Conservation (phyloP, 1,284 basidiomycete species). For the Jaminaea rosea region DNA sequence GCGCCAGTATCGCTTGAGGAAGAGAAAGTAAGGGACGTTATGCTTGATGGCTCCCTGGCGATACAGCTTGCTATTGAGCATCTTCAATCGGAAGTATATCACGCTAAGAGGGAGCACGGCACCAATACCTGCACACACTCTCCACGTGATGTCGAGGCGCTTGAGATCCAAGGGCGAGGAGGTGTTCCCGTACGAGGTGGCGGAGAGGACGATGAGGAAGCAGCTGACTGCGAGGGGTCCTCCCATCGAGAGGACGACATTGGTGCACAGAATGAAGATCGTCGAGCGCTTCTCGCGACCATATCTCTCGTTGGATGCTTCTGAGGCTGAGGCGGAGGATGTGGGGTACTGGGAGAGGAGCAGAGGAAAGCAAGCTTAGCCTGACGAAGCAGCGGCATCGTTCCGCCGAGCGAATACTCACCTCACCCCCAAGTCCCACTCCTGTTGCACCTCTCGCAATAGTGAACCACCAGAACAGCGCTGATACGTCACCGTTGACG, state of each 20-base stretch:
- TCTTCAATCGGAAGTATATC: conserved; percentile 57
- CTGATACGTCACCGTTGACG: conserved; percentile 52
- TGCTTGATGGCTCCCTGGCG: conserved; percentile 21
- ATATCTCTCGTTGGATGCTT: conserved; percentile 63
- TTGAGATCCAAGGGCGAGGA: conserved; percentile 51
- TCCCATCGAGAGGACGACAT: conserved; percentile 44
- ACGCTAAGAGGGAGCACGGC: conserved; percentile 62
- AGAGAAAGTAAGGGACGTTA: conserved; percentile 59
- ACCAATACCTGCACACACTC: conserved; percentile 56
- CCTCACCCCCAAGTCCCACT: conserved; percentile 61
- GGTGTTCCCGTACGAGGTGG: conserved; percentile 17
- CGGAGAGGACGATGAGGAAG: conserved; percentile 64
- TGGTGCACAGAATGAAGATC: conserved; percentile 68
- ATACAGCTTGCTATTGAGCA: conserved; percentile 19
- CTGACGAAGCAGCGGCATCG: not conserved
- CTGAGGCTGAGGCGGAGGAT: conserved; percentile 59
- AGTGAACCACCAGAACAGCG: conserved; percentile 69
- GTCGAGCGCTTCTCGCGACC: conserved; percentile 59
- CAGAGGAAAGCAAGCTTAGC: conserved; percentile 1
- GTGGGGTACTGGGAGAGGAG: conserved; percentile 57
- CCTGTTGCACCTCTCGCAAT: conserved; percentile 64
- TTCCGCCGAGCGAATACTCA: too few relatives aligned
- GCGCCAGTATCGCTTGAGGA: conserved; percentile 60
- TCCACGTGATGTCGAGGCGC: conserved; percentile 64
- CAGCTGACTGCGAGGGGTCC: conserved; percentile 62